phyloP scores from a whole-genome alignment of 306 rosid genomes.

The apple (Malus domestica) region ASM211411v1 NC_041800.1:22514233-22514732 shows the following conservation, averaged over 20 bases:
- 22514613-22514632: conserved; percentile 94
- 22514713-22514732: conserved; percentile 78
- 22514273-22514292: neutral
- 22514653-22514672: conserved; percentile 87
- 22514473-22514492: conserved; percentile 83
- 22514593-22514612: conserved; percentile 93
- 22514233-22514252: neutral
- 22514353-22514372: neutral
- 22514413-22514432: conserved; percentile 46
- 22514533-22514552: conserved; percentile 87
- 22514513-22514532: conserved; percentile 91
- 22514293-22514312: neutral
- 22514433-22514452: conserved; percentile 79
- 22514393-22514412: neutral
- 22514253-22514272: neutral
- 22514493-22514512: conserved; percentile 94
- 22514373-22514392: neutral
- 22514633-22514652: conserved; percentile 63
- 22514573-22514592: conserved; percentile 89
- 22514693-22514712: conserved; percentile 93
- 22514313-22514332: neutral
- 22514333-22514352: neutral
- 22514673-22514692: conserved; percentile 80
- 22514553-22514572: conserved; percentile 64
- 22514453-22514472: conserved; percentile 87